Evolutionary conservation across 352 stramenopile genomes (phyloP).

Genomic region (Pythium diclinum): DNA sequence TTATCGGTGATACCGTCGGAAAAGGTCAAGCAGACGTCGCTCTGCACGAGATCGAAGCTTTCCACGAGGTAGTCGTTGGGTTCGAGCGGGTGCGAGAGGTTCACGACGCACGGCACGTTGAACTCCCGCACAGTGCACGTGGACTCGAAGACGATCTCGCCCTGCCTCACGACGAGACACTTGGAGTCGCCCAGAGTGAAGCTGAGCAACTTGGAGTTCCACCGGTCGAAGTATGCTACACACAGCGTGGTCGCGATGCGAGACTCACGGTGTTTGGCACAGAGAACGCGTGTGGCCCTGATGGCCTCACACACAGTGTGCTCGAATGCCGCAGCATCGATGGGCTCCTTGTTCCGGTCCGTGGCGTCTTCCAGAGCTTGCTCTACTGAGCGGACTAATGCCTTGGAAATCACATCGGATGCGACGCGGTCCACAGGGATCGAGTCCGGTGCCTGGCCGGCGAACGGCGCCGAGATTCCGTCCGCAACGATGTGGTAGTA

Average conservation of each 20-base stretch:
- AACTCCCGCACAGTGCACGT: constrained; percentile 69
- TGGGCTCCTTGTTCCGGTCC: constrained; percentile 39
- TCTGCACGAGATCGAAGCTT: constrained; percentile 47
- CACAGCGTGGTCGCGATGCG: constrained; percentile 63
- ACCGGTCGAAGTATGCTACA: constrained; percentile 74
- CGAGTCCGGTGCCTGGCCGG: constrained; percentile 27
- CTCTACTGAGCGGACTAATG: constrained; percentile 53
- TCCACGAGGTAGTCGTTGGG: constrained; percentile 67
- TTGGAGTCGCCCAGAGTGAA: constrained; percentile 84
- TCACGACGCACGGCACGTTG: constrained; percentile 77
- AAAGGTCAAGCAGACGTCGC: constrained; percentile 69
- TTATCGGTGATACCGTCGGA: constrained; percentile 79
- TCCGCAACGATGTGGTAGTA: constrained; percentile 83
- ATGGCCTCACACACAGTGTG: constrained; percentile 50
- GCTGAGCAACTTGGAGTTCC: constrained; percentile 50
- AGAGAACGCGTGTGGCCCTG: constrained; percentile 53
- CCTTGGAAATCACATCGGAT: constrained; percentile 51
- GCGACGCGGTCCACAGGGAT: constrained; percentile 31
- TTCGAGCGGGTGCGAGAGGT: constrained; percentile 45
- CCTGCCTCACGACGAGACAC: constrained; percentile 51
- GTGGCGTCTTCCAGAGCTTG: constrained; percentile 53
- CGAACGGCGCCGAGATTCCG: constrained; percentile 66
- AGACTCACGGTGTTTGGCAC: constrained; percentile 52
- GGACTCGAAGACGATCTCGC: constrained; percentile 61
- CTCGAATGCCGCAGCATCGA: constrained; percentile 47